Conservation (phyloP, 192 early-diverging fungal genomes). For the Coemansia biformis region DNA sequence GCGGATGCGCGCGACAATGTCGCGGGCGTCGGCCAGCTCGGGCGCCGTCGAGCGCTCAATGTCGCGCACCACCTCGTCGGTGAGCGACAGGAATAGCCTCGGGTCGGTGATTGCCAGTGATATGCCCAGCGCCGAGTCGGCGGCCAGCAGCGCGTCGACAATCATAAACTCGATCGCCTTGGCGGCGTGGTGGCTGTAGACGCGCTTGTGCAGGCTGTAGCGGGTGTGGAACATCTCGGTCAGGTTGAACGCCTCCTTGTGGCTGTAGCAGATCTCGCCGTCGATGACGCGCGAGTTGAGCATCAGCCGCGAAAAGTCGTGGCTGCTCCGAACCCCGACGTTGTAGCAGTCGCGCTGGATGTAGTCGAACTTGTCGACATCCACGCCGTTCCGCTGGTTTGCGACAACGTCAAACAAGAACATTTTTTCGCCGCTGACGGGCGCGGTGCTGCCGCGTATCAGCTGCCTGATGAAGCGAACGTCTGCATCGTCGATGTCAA, state of each 20-base stretch:
- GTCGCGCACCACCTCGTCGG: slow-evolving; percentile 73
- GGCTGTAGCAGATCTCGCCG: slow-evolving; percentile 82
- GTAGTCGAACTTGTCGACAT: slow-evolving; percentile 92
- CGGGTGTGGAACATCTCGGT: slow-evolving; percentile 82
- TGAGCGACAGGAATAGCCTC: slow-evolving; percentile 66
- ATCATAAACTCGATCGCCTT: slow-evolving; percentile 88
- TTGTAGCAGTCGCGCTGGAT: slow-evolving; percentile 78
- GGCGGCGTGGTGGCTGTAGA: slow-evolving; percentile 82
- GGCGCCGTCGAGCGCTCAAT: slow-evolving; percentile 61
- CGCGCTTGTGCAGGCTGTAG: slow-evolving; percentile 70
- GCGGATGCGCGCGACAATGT: slow-evolving; percentile 69
- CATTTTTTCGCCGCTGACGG: slow-evolving; percentile 44
- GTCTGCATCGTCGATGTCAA: slow-evolving; percentile 60
- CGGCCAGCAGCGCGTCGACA: slow-evolving; percentile 76
- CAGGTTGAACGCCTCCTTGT: slow-evolving; percentile 85
- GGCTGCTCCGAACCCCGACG: slow-evolving; percentile 51
- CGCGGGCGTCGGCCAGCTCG: slow-evolving; percentile 62
- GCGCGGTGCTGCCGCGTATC: slow-evolving; percentile 56
- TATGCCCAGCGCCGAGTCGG: slow-evolving; percentile 65
- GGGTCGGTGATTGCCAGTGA: slow-evolving; percentile 59
- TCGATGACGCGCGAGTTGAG: slow-evolving; percentile 77
- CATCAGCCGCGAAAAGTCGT: slow-evolving; percentile 67
- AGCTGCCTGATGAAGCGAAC: slow-evolving; percentile 64
- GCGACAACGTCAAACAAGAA: slow-evolving; percentile 96
- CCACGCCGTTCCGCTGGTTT: slow-evolving; percentile 88